Percentiles rank a stretch among this genome's conserved stretches.
These are phyloP conservation scores for Daldinia sp. DNA, from an alignment of 2,329 filamentous ascomycete species.

Conservation along the genomic window DNA sequence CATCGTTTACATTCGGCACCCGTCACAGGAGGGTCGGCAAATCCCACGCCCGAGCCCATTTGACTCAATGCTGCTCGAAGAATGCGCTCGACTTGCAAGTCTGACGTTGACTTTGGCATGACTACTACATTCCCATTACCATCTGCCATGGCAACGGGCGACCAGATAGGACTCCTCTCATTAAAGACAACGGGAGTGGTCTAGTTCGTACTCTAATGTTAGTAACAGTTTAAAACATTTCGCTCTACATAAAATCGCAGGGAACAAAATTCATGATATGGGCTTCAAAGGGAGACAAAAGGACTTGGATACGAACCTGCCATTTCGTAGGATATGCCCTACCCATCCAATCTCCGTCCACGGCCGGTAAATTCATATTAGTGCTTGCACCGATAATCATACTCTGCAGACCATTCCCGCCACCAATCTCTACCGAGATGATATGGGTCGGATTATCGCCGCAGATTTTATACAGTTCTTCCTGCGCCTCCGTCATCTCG, in stretches of 20 bases:
- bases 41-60: constrained; percentile 66
- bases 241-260: background rate
- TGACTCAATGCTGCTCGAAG: constrained; percentile 65
- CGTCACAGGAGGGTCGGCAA: constrained; percentile 62
- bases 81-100: constrained; percentile 62
- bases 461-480: constrained; percentile 64
- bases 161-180: constrained; percentile 58
- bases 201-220: constrained; percentile 12
- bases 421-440: constrained; percentile 75
- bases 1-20: constrained; percentile 63
- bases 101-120: constrained; percentile 62
- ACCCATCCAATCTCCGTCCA: constrained; percentile 70
- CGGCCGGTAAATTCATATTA: constrained; percentile 63
- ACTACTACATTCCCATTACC: constrained; percentile 56
- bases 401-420: constrained; percentile 71
- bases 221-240: background rate
- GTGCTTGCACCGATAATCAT: constrained; percentile 67
- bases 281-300: background rate
- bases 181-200: constrained; percentile 66
- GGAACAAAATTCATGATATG: too few relatives aligned
- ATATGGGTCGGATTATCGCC: constrained; percentile 63
- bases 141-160: constrained; percentile 62
- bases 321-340: constrained; percentile 66
- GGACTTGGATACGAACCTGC: constrained; percentile 51
- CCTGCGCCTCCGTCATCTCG: constrained; percentile 65